Base-by-base conservation (phyloP, 768 basidiomycete genomes). In the Leccinellum albellum region DNA sequence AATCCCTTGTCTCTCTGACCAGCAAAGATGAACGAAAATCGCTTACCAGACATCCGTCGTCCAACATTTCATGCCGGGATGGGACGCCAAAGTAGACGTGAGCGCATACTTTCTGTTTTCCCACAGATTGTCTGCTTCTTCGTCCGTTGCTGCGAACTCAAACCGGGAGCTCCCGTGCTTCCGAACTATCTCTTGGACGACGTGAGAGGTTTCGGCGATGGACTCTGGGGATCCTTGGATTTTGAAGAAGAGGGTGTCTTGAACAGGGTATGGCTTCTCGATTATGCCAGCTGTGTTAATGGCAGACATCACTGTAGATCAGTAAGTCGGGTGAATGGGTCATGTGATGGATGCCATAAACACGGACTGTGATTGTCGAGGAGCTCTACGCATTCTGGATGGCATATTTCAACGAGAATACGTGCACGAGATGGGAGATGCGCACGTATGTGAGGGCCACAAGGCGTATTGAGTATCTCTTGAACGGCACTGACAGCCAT, bases 201-300 rank as follows among this genome's bases (percentile, higher is more conserved):
- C 71, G 45, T 80, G 76, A 0, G 88, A 82, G 0, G 89, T 80
- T 42, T 80, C 79, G 4, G 80, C 66, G 31, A 89, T 82, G 6
- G 81, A 78, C 12, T 78, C 71, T 0, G 80, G 74, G 32, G 89
- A 84, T 3, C 93, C 93, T 68, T 94, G 91, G 51, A 97, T 82
- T 70, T 96, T 95, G 80, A 98, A 91, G 75, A 97, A 93, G 10
- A 97, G 79, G 0, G 87, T 87, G 66, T 94, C 91, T 59, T 79
- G 74, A 20, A 85, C 84, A 3, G 87, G 87, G 66, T 87, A 90
- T 46, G 82, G 77, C 53, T 68, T 70, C 56, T 82, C 80, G 46
- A 84, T 73, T 54, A 88, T 66, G 24, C 89, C 88, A 21, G 80
- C 84, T 13, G 72, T 65, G 68, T 92, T 88, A 68, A 91, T 85